Conservation (phyloP, 2,329 filamentous ascomycete species). For the Raffaelea albimanens region DNA sequence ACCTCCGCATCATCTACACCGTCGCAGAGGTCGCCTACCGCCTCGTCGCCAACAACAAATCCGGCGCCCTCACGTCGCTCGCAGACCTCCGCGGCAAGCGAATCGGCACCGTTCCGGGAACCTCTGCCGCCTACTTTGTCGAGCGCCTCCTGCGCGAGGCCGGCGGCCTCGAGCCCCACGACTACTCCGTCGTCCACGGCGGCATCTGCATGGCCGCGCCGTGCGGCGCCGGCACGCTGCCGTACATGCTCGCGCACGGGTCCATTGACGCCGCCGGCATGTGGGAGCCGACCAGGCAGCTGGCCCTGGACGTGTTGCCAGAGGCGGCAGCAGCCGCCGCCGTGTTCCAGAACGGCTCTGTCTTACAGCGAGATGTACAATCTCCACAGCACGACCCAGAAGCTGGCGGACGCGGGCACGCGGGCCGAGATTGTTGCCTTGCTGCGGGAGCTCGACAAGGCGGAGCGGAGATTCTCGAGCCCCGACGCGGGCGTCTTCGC, state of each 20-base stretch:
- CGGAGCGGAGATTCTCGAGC: too few relatives aligned
- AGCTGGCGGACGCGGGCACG: too few relatives aligned
- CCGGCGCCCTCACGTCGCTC: conserved; percentile 14
- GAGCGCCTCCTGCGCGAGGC: conserved; percentile 18
- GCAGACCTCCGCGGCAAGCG: conserved; percentile 22
- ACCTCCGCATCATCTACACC: conserved; percentile 22
- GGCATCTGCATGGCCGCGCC: conserved; percentile 19
- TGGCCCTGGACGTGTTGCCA: too few relatives aligned
- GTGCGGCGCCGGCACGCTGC: conserved; percentile 20
- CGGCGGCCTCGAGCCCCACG: conserved; percentile 15
- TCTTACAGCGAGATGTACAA: too few relatives aligned
- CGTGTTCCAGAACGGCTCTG: too few relatives aligned
- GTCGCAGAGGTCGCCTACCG: conserved; percentile 24
- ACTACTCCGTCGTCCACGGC: conserved; percentile 20
- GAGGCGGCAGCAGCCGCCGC: too few relatives aligned
- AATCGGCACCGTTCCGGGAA: conserved; percentile 20
- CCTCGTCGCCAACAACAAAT: conserved; percentile 20
- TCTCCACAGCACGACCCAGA: too few relatives aligned
- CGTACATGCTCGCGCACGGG: conserved; percentile 16
- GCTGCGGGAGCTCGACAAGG: too few relatives aligned
- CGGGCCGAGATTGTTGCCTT: too few relatives aligned
- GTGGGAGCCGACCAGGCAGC: neutral
- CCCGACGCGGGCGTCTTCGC: too few relatives aligned
- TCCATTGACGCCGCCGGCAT: conserved; percentile 16
- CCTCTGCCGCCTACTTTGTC: conserved; percentile 24